Percentiles rank a stretch among this genome's conserved stretches.
Evolutionary conservation across 164 flowering plant genomes (phyloP).

Genomic region (Brasenia schreberi): DNA sequence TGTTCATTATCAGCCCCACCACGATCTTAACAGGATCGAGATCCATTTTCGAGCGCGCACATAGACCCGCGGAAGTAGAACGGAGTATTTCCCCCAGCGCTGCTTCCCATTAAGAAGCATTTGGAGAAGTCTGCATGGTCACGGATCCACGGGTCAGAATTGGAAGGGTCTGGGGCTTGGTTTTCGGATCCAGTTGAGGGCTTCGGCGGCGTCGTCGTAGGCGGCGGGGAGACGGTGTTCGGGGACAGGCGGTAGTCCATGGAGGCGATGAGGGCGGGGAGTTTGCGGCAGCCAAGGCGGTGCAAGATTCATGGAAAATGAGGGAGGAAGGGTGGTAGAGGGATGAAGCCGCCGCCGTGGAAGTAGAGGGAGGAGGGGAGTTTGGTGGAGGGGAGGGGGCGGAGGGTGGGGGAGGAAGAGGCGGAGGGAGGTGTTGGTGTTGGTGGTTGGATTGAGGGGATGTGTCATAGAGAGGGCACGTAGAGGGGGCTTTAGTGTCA

Average conservation of each 20-base stretch:
- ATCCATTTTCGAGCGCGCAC: conserved; percentile 17
- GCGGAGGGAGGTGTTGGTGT: no score
- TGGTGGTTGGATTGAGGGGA: no score
- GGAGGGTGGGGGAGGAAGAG: no score
- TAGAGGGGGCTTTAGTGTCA: no score
- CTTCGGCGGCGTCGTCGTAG: conserved; percentile 36
- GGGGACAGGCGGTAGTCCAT: conserved; percentile 13
- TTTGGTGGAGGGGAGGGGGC: no score
- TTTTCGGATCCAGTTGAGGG: conserved; percentile 23
- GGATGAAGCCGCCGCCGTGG: no score
- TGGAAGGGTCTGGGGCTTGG: no score
- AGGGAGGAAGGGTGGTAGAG: no score
- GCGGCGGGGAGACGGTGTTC: conserved; percentile 52
- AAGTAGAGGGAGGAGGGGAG: no score
- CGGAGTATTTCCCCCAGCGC: conserved; percentile 52
- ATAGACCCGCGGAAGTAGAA: conserved; percentile 39
- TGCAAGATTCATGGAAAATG: no score
- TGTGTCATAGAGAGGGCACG: no score
- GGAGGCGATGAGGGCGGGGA: neutral
- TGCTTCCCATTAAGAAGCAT: conserved; percentile 50
- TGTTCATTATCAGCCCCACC: conserved; percentile 35
- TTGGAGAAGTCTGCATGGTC: conserved; percentile 33
- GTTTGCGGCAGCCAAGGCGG: no score
- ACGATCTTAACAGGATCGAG: conserved; percentile 28
- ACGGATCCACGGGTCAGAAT: conserved; percentile 30